Percentiles rank a stretch among this genome's conserved stretches.
Conservation (phyloP, 768 basidiomycete genomes). For the Leucocoprinus leucothites region DNA sequence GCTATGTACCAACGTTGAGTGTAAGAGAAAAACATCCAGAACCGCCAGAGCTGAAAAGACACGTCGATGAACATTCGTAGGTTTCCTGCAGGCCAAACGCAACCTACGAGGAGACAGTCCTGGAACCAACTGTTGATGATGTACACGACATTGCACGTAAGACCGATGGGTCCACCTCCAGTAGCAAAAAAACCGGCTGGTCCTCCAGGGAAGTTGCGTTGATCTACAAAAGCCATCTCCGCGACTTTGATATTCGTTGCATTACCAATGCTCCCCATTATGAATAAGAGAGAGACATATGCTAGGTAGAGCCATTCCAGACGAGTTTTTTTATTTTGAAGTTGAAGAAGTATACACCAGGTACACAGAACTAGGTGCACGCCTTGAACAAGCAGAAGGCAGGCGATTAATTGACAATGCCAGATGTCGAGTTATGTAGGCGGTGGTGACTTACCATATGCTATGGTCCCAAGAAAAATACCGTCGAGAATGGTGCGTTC, state of each 20-base stretch:
- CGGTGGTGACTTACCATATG: slow-evolving; percentile 16
- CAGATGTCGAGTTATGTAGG: neutral
- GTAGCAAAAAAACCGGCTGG: slow-evolving; percentile 13
- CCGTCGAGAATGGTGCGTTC: slow-evolving; percentile 20
- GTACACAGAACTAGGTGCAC: slow-evolving; percentile 13
- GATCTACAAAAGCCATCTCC: slow-evolving; percentile 18
- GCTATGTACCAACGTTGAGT: neutral
- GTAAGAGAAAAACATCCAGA: slow-evolving; percentile 13
- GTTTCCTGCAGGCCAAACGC: neutral
- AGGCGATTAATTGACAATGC: slow-evolving; percentile 1
- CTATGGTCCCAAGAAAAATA: slow-evolving; percentile 17
- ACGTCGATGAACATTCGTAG: neutral
- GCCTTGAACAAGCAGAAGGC: slow-evolving; percentile 1
- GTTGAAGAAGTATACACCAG: slow-evolving; percentile 12
- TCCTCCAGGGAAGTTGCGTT: slow-evolving; percentile 19
- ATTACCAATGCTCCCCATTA: slow-evolving; percentile 19
- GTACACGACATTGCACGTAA: slow-evolving; percentile 13
- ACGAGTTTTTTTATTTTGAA: neutral
- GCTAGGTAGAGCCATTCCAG: slow-evolving; percentile 7
- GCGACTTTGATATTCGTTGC: slow-evolving; percentile 17
- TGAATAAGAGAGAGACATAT: slow-evolving; percentile 18
- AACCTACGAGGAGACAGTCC: slow-evolving; percentile 17
- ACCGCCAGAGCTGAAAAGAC: slow-evolving; percentile 13
- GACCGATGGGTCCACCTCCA: slow-evolving; percentile 9
- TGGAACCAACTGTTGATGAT: slow-evolving; percentile 19